These are phyloP conservation scores for Suillus subaureus DNA, from an alignment of 768 basidiomycete genomes.

Conservation along the genomic window DNA sequence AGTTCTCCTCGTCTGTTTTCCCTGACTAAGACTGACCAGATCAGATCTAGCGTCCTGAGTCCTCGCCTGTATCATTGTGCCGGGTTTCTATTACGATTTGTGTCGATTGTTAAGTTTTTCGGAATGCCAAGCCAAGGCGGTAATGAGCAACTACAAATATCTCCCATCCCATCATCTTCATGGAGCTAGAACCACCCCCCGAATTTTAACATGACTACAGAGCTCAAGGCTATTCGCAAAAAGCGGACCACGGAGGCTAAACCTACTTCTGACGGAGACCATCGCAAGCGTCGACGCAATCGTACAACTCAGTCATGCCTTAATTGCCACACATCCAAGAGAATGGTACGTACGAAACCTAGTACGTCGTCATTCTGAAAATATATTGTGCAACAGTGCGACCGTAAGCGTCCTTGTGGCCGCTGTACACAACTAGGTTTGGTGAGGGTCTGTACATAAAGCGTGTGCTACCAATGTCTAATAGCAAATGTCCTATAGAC, in stretches of 20 bases:
- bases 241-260: slow-evolving; percentile 32
- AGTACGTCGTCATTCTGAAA: not conserved
- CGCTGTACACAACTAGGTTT: slow-evolving; percentile 46
- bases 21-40: slow-evolving; percentile 13
- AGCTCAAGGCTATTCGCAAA: slow-evolving; percentile 29
- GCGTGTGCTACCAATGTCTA: slow-evolving; percentile 26
- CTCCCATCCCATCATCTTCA: slow-evolving; percentile 11
- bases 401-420: slow-evolving; percentile 50
- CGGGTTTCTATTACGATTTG: slow-evolving; percentile 12
- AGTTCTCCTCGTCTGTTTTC: slow-evolving; percentile 17
- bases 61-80: slow-evolving; percentile 13
- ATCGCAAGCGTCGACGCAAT: slow-evolving; percentile 66
- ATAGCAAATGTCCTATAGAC: slow-evolving; percentile 46
- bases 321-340: slow-evolving; percentile 73
- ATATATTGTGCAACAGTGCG: slow-evolving; percentile 36
- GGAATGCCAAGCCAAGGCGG: slow-evolving; percentile 23
- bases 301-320: slow-evolving; percentile 75
- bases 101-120: slow-evolving; percentile 12
- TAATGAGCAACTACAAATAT: slow-evolving; percentile 32
- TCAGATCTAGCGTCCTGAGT: slow-evolving; percentile 15
- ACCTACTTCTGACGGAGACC: slow-evolving; percentile 48
- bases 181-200: not conserved
- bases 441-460: slow-evolving; percentile 33
- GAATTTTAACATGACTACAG: slow-evolving; percentile 28
- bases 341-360: slow-evolving; percentile 52